These are phyloP conservation scores for Colletotrichum abscissum DNA, from an alignment of 2,329 filamentous ascomycete genomes.

Conservation along the genomic window DNA sequence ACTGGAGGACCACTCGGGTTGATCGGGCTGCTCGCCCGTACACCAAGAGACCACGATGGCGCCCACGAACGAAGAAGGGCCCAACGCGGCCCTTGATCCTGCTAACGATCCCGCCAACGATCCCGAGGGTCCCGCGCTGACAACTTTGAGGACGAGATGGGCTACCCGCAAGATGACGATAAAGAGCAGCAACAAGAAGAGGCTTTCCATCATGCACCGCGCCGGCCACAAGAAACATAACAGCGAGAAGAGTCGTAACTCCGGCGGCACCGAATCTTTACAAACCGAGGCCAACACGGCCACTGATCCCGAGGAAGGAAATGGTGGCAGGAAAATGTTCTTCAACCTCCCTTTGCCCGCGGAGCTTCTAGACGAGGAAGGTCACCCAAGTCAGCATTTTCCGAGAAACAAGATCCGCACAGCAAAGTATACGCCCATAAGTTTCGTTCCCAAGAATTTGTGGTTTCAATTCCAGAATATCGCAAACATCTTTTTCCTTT, in stretches of 20 bases:
- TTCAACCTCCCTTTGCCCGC: constrained; percentile 87
- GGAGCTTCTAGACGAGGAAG: constrained; percentile 82
- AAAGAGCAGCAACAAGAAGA: constrained; percentile 81
- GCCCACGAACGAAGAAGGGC: constrained; percentile 31
- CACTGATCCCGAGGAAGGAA: constrained; percentile 52
- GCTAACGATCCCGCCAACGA: constrained; percentile 1
- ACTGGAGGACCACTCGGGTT: constrained; percentile 54
- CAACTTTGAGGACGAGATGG: constrained; percentile 91
- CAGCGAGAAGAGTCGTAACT: constrained; percentile 77
- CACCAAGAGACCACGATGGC: constrained; percentile 41
- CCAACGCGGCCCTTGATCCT: constrained; percentile 3
- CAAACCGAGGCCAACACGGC: constrained; percentile 35
- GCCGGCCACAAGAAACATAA: constrained; percentile 72
- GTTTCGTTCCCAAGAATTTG: constrained; percentile 95
- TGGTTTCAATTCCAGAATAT: constrained; percentile 99
- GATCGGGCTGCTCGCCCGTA: constrained; percentile 48
- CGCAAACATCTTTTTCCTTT: constrained; percentile 98
- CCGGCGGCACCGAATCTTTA: constrained; percentile 45
- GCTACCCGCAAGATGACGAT: constrained; percentile 89
- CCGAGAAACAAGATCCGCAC: constrained; percentile 97
- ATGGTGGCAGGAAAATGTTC: constrained; percentile 72
- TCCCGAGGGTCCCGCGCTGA: constrained; percentile 63
- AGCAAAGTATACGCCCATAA: constrained; percentile 95
- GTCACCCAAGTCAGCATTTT: constrained; percentile 76
- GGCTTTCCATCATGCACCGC: constrained; percentile 83